Conservation (phyloP, 1,139 yeast species). For the Suhomyces kunorum region DNA sequence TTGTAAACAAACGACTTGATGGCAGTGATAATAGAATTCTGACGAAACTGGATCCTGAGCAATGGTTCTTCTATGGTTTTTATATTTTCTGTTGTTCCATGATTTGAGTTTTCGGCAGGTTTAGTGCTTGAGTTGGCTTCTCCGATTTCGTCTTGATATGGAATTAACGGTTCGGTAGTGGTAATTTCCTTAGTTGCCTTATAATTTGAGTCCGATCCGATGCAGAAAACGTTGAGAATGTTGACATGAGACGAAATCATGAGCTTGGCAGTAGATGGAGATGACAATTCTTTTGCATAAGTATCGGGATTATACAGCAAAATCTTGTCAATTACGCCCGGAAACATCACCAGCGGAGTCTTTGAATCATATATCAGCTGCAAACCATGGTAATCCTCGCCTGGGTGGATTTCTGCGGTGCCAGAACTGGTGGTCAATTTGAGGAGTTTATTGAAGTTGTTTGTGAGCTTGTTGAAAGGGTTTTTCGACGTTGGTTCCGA, state of each 20-base stretch:
- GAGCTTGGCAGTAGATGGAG: slow-evolving; percentile 24
- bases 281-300: slow-evolving; percentile 24
- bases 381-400: slow-evolving; percentile 9
- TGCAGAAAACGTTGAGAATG: slow-evolving; percentile 38
- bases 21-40: slow-evolving; percentile 30
- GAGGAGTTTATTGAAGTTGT: slow-evolving; percentile 35
- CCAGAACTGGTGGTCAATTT: slow-evolving; percentile 20
- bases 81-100: slow-evolving; percentile 17
- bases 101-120: slow-evolving; percentile 5
- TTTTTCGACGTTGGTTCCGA: slow-evolving; percentile 19
- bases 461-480: slow-evolving; percentile 38
- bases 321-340: slow-evolving; percentile 22
- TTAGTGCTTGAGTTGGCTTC: slow-evolving; percentile 6
- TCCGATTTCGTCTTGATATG: slow-evolving; percentile 17
- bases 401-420: not conserved
- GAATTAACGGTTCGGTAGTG: slow-evolving; percentile 27
- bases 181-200: slow-evolving; percentile 23
- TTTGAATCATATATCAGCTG: slow-evolving; percentile 7
- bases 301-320: slow-evolving; percentile 27
- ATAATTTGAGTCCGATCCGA: slow-evolving; percentile 29
- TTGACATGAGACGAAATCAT: slow-evolving; percentile 40
- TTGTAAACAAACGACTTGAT: slow-evolving; percentile 28
- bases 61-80: slow-evolving; percentile 37
- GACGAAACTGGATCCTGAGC: slow-evolving; percentile 34
- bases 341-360: slow-evolving; percentile 2